Conservation (phyloP, 257 asterid genomes). For the Cynanchum wilfordii region DNA sequence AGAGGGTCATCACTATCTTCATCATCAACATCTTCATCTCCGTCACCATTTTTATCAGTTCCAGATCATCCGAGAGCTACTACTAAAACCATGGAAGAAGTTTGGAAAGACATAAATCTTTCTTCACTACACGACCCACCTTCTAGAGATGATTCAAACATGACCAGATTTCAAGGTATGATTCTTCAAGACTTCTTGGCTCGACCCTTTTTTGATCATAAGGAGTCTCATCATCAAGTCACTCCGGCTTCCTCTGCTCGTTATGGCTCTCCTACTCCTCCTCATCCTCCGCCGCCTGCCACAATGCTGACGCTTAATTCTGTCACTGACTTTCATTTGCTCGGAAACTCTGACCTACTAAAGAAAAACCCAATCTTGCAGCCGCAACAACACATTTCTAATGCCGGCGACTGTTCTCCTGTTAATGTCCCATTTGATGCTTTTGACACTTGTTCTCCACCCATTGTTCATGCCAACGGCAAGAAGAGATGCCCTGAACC, state of each 20-base stretch:
- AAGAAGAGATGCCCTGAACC: constrained; percentile 36
- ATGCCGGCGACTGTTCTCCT: not conserved
- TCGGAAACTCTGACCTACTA: constrained; percentile 12
- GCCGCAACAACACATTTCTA: constrained; percentile 15
- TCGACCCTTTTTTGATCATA: constrained; percentile 21
- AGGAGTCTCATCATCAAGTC: constrained; percentile 21
- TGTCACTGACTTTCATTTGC: constrained; percentile 25
- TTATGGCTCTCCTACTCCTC: constrained; percentile 9
- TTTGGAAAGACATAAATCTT: constrained; percentile 60
- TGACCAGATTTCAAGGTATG: constrained; percentile 23
- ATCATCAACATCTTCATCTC: not conserved
- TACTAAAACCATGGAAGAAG: constrained; percentile 61
- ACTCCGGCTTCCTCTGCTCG: constrained; percentile 5
- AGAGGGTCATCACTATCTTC: constrained; percentile 3
- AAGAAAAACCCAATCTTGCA: constrained; percentile 15
- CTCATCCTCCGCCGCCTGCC: constrained; percentile 27
- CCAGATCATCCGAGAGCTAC: constrained; percentile 14
- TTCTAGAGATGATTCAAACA: constrained; percentile 7
- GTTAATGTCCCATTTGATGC: constrained; percentile 2
- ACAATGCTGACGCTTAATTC: constrained; percentile 47
- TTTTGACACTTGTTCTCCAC: not conserved
- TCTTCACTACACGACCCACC: constrained; percentile 36
- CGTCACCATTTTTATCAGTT: constrained; percentile 1
- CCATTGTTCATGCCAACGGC: not conserved
- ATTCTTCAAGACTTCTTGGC: constrained; percentile 56